Evolutionary conservation across 257 asterid genomes (phyloP).

Genomic region (Solanum megistacrolobum): DNA sequence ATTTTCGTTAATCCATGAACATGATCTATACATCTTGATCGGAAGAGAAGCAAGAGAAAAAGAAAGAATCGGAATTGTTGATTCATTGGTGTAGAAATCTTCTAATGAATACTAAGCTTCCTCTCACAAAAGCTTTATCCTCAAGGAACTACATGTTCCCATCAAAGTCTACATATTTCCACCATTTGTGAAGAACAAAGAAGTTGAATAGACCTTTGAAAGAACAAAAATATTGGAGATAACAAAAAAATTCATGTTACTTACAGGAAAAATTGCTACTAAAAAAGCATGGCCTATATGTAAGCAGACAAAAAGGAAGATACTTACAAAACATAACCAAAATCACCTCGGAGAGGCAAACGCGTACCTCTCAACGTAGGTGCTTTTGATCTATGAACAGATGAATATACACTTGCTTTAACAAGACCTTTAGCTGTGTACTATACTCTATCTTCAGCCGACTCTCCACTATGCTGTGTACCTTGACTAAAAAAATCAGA

Average conservation of each 20-base stretch:
- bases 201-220: neutral
- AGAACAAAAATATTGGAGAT: neutral
- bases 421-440: neutral
- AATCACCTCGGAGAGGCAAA: constrained; percentile 6
- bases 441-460: constrained; percentile 6
- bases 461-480: constrained; percentile 28
- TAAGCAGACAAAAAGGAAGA: constrained; percentile 11
- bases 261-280: constrained; percentile 31
- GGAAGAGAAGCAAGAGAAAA: neutral
- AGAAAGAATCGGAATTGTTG: neutral
- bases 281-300: constrained; percentile 8
- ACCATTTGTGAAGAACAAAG: neutral
- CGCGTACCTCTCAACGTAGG: constrained; percentile 13
- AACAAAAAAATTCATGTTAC: constrained; percentile 21
- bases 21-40: neutral
- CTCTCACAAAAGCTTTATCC: constrained; percentile 10
- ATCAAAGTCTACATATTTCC: neutral
- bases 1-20: neutral
- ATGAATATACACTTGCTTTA: neutral
- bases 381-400: neutral
- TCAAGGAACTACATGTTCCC: neutral
- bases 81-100: neutral
- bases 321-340: constrained; percentile 17
- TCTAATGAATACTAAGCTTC: neutral
- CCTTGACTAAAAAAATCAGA: constrained; percentile 57